Evolutionary conservation across 352 stramenopile species (phyloP), one percentile per base, ranked within the genome.

Genomic region (Pythium guiyangense): DNA sequence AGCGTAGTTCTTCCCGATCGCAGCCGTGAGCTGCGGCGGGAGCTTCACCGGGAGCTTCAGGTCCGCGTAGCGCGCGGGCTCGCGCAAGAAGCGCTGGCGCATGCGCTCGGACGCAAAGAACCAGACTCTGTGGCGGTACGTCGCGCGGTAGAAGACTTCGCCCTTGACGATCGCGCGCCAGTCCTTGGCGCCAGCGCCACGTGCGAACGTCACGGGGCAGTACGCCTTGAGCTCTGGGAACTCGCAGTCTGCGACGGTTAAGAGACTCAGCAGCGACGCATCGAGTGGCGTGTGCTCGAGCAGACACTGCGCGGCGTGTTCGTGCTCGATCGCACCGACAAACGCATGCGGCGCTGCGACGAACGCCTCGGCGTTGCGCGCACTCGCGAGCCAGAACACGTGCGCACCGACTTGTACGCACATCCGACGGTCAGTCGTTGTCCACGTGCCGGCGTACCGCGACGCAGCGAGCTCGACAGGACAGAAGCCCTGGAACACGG

Each of bases 171-270:
- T 69, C 4, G 73, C 66, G 12, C 61, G 57, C 74, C 74, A 84
- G 54, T 77, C 66, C 25, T 67, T 71, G 6, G 72, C 59, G 15
- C 60, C 64, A 1, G 46, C 54, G 31, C 70, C 71, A 8, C 63
- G 52, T 18, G 74, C 60, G 49, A 88, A 89, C 3, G 77, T 89
- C 25, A 91, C 81, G 8, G 81, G 78, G 52, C 79, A 91, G 54
- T 90, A 91, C 8, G 79, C 81, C 64, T 84, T 86, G 47, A 89
- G 59, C 53, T 91, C 81, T 0, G 79, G 79, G 34, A 88, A 86
- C 48, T 87, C 74, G 34, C 77, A 89, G 49, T 89, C 79, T 8
- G 70, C 51, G 8, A 88, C 79, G 0, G 68, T 73, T 2, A 91
- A 57, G 18, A 91, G 64, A 39, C 77, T 88, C 37, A 89, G 15